These are phyloP conservation scores for Sclerotiophoma versabilis DNA, from an alignment of 2,329 filamentous ascomycete species.

Conservation along the genomic window DNA sequence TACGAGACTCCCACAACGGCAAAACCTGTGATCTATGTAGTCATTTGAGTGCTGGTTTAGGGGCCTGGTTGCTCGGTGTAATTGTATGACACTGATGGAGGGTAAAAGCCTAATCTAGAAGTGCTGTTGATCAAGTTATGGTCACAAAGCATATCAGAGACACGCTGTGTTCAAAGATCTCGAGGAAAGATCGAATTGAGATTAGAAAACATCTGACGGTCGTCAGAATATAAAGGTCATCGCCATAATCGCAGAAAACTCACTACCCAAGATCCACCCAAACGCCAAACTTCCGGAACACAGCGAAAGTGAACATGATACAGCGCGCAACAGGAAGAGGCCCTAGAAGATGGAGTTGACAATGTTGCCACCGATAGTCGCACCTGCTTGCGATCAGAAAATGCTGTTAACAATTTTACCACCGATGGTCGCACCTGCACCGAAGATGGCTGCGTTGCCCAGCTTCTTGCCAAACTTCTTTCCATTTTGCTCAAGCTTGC, in stretches of 20 bases:
- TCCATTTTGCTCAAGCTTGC: conserved; percentile 75
- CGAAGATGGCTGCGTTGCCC: conserved; percentile 85
- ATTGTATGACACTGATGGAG: too few species aligned
- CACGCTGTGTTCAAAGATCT: background rate
- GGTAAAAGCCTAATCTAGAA: too few species aligned
- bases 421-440: conserved; percentile 89
- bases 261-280: conserved; percentile 7
- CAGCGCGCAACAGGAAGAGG: conserved; percentile 4
- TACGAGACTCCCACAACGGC: background rate
- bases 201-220: conserved; percentile 13
- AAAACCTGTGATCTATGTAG: background rate
- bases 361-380: conserved; percentile 86
- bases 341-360: conserved; percentile 57
- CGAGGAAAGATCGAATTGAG: background rate
- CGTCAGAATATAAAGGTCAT: conserved; percentile 10
- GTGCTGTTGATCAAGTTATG: background rate
- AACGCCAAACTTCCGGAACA: conserved; percentile 15
- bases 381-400: conserved; percentile 69
- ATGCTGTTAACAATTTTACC: conserved; percentile 73
- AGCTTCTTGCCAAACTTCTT: conserved; percentile 98
- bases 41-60: too few species aligned
- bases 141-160: background rate
- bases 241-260: background rate
- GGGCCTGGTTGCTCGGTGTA: too few species aligned
- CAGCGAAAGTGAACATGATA: conserved; percentile 8